Base-by-base conservation (phyloP, 2,329 filamentous ascomycete species). In the Aschersonia sp. region DNA sequence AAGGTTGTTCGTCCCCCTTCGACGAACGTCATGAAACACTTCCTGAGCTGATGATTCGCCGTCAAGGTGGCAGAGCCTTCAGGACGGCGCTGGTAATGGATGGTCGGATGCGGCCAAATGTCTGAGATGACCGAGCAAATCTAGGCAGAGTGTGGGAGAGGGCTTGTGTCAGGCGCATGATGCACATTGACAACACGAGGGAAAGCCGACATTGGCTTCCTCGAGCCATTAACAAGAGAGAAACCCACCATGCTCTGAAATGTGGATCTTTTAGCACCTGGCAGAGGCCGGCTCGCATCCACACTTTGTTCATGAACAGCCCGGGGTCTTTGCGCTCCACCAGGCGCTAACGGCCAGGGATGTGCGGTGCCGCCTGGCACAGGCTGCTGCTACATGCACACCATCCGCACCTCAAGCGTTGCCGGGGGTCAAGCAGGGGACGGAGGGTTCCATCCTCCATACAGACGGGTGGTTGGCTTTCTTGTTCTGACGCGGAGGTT, bases 231-330 rank as follows among this genome's bases (percentile, higher is more conserved):
- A 2, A 38, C 32, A 38, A 6, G 6, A 38, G 32, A 38, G 20
- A 38, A 38, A 6, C 32, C 32, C 32, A 38, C 32, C 32, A 38
- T 38, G 32, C 46, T 48, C 31, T 44, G 40, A 44, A 44, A 42
- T 51, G 49, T 48, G 49, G 49, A 49, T 46, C 31, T 28, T 20
- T 38, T 35, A 47, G 31, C 40, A 44, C 44, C 44, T 48, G 29
- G 31, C 29, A 46, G 48, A 4, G 45, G 44, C 12, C 28, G 44
- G 31, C 31, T 44, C 38, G 32, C 30, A 31, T 31, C 35, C 35
- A 43, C 12, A 28, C 29, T 6, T 42, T 42, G 30, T 47, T 41
- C 46, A 44, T 44, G 20, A 40, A 30, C 42, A 35, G 30, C 45
- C 30, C 32, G 6, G 6, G 10, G 10, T 10, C 32, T 38, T 20